Evolutionary conservation across 768 basidiomycete genomes (phyloP), one percentile per base, ranked within the genome.

Genomic region (Rhizopogon vesiculosus): DNA sequence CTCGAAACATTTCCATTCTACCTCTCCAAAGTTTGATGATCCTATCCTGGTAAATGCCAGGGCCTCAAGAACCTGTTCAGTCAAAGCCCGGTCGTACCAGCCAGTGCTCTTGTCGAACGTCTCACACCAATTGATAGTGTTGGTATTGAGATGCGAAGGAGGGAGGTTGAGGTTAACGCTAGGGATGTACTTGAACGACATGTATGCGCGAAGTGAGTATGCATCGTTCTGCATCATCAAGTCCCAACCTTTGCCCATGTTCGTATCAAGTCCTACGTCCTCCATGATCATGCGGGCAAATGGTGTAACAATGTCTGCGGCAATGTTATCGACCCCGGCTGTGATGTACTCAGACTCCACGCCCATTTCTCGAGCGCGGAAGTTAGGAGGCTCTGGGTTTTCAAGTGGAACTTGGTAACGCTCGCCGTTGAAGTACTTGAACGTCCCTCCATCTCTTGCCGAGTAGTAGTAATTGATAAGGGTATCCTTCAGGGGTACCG

Each of bases 1-100:
- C 69, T 66, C 59, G 42, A 72, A 66, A 43, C 67, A 73, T 33
- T 61, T 62, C 65, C 65, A 66, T 5, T 66, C 59, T 7, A 66
- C 59, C 0, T 62, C 55, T 5, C 60, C 60, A 4, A 41, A 62
- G 39, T 55, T 7, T 5, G 2, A 54, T 5, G 28, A 12, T 3
- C 43, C 46, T 0, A 56, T 38, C 1, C 44, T 38, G 31, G 58
- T 62, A 28, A 72, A 73, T 3, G 62, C 63, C 25, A 75, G 31
- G 3, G 60, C 52, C 5, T 57, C 66, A 19, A 77, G 57, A n/a
- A 77, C 66, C 1, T 64, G 58, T 59, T 77, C 75, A 1, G 69
- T 58, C 39, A 76, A 61, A 16, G 66, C 66, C 0, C 65, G 64
- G 54, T 77, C 71, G 56, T 68, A 77, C 56, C 61, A 66, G 1